These are phyloP conservation scores for Pyrenochaeta sp. DNA, from an alignment of 2,329 filamentous ascomycete genomes.

Conservation along the genomic window DNA sequence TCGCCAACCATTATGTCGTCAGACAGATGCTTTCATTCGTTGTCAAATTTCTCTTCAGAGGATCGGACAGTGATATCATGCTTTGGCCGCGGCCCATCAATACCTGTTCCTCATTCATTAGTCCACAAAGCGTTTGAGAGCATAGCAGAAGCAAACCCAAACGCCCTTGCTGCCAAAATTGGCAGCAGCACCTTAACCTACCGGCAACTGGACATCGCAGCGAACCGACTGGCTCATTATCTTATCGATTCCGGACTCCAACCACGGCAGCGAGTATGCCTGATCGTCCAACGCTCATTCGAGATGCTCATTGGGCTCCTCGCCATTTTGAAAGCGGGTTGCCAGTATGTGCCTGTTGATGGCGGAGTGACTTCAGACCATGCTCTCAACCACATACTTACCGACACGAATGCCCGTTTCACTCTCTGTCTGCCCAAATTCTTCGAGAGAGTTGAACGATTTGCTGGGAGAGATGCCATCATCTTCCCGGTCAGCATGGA, in stretches of 20 bases:
- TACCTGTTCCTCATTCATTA: constrained; percentile 23
- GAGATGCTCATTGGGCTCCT: constrained; percentile 67
- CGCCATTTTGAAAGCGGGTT: constrained; percentile 65
- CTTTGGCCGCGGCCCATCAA: constrained; percentile 30
- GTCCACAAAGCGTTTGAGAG: constrained; percentile 40
- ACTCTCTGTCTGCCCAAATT: constrained; percentile 58
- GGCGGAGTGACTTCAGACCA: constrained; percentile 53
- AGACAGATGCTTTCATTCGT: too few relatives aligned
- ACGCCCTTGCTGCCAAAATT: constrained; percentile 31
- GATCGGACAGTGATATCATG: too few relatives aligned
- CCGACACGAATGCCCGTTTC: constrained; percentile 56
- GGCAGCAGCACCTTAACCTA: constrained; percentile 36
- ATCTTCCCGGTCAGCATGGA: constrained; percentile 26
- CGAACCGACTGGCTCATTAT: constrained; percentile 43
- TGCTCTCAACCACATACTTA: constrained; percentile 58
- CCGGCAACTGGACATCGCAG: constrained; percentile 36
- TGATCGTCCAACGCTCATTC: constrained; percentile 63
- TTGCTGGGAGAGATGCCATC: constrained; percentile 17
- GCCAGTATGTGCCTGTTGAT: constrained; percentile 68
- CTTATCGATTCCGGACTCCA: constrained; percentile 38
- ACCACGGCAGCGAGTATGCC: constrained; percentile 58
- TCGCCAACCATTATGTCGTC: too few relatives aligned
- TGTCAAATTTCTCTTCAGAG: too few relatives aligned
- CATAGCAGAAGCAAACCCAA: constrained; percentile 35
- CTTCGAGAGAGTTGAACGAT: constrained; percentile 32